Base-by-base conservation (phyloP, 2,329 filamentous ascomycete species). In the Neophaeococcomyces aloes region DNA sequence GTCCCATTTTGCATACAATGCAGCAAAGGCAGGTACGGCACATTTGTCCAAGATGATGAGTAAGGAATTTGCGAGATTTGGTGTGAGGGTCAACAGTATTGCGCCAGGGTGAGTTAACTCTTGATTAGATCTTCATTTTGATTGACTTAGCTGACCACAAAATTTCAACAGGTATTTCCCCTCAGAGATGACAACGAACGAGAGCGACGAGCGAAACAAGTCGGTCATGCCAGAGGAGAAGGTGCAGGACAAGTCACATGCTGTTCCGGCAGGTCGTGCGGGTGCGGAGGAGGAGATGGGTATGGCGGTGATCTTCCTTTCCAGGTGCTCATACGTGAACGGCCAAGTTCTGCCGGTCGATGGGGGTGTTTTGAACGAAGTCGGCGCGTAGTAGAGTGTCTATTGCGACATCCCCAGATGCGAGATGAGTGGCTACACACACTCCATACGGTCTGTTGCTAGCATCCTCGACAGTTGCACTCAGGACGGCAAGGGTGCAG, bases 1-100 rank as follows among this genome's bases (percentile, higher is more conserved):
- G 57, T 80, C 82, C 0, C 83, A 88, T 55, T 73, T 69, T 1
- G 74, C 76, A 0, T 87, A 87, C 56, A 87, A 88, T 51, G 76
- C 77, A 1, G 76, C 72, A 47, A 87, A 88, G 60, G 76, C 79
- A 0, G 81, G 75, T 0, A 61, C 87, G 1, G 54, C 82, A 27
- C 73, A 75, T 42, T 59, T 86, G 51, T 77, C 76, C 38, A 75
- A 71, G 49, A 78, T 70, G 35, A 63, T 87, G 27, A 83, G 82
- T 25, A 53, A 51, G 0, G 83, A 87, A 59, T 87, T 82, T 81
- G 78, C 78, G 1, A 62, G 67, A 2, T 72, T 79, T 56, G 82
- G 83, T 0, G 83, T 87, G 46, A 63, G 79, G 1, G 78, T 83
- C 4, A 87, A 87, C 53, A 75, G 69, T 15, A 71, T 87, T 37